A percentile compares a stretch with the other conserved stretches of the same genome.
Conservation (phyloP, 1,139 yeast species). For the Scheffersomyces titani region DNA sequence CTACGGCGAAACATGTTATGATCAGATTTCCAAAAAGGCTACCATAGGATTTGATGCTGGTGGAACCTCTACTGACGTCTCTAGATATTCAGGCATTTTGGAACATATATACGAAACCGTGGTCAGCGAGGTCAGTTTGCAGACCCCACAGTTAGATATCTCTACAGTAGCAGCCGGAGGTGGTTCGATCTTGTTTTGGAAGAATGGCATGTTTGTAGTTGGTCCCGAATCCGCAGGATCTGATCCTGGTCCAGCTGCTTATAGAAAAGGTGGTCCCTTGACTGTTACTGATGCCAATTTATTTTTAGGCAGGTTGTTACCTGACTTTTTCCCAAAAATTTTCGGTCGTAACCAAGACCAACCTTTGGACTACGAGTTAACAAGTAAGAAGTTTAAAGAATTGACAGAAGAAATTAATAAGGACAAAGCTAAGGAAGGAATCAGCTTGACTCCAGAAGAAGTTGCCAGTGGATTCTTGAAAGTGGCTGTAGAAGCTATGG, state of each 20-base stretch:
- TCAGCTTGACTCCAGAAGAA: conserved; percentile 34
- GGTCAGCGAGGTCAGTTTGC: conserved; percentile 43
- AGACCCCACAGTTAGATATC: conserved; percentile 48
- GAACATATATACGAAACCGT: conserved; percentile 49
- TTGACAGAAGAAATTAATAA: conserved; percentile 36
- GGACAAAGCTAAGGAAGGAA: conserved; percentile 20
- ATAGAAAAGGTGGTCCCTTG: conserved; percentile 48
- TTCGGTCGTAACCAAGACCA: conserved; percentile 47
- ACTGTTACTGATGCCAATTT: conserved; percentile 50
- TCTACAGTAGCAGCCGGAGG: conserved; percentile 54
- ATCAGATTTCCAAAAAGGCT: conserved; percentile 27
- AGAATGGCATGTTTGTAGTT: conserved; percentile 47
- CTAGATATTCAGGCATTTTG: conserved; percentile 38
- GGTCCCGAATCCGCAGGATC: conserved; percentile 52
- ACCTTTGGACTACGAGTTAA: conserved; percentile 35
- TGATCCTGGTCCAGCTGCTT: conserved; percentile 51
- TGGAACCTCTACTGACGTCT: conserved; percentile 51
- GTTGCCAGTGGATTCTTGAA: conserved; percentile 46
- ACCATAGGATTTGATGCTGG: conserved; percentile 53
- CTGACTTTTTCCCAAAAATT: conserved; percentile 43
- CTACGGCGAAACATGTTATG: conserved; percentile 46
- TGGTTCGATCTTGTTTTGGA: conserved; percentile 48
- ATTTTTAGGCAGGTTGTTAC: conserved; percentile 41
- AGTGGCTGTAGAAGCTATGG: conserved; percentile 50
- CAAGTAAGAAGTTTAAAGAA: conserved; percentile 29